Percentiles rank a stretch among this genome's conserved stretches.
These are phyloP conservation scores for Aspergillus hancockii DNA, from an alignment of 495 filamentous ascomycete species.

Conservation along the genomic window DNA sequence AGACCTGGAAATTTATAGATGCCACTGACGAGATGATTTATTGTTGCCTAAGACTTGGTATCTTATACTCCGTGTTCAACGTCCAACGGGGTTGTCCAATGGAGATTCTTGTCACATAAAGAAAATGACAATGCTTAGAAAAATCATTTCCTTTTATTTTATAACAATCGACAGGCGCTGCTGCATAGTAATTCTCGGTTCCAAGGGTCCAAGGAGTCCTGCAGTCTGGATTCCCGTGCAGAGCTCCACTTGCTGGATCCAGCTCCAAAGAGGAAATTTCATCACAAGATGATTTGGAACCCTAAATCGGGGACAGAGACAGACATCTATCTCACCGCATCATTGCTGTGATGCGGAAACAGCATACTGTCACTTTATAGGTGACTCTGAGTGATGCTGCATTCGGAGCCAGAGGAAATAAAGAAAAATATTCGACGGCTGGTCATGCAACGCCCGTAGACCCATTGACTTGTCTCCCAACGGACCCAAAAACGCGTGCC, in stretches of 20 bases:
- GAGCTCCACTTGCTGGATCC: neutral
- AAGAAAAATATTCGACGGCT: conserved; percentile 5
- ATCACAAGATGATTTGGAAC: neutral
- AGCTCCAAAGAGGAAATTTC: conserved; percentile 1
- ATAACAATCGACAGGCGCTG: neutral
- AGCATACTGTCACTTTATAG: neutral
- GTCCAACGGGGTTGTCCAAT: no score
- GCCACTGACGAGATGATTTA: neutral
- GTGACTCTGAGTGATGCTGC: neutral
- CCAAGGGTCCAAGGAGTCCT: neutral
- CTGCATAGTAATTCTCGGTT: neutral
- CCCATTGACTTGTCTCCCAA: conserved; percentile 2
- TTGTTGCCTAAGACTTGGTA: neutral
- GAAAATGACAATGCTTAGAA: neutral
- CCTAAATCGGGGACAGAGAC: neutral
- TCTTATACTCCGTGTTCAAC: neutral
- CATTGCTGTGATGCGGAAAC: neutral
- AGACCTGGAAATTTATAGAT: neutral
- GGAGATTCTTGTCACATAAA: no score
- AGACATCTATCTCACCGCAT: neutral
- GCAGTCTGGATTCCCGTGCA: conserved; percentile 1
- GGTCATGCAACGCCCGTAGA: neutral
- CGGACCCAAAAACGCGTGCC: conserved; percentile 1
- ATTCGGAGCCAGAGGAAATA: neutral
- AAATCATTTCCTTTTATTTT: neutral